phyloP scores from a whole-genome alignment of 2,329 filamentous ascomycete species.

The Fusarium foetens region DNA sequence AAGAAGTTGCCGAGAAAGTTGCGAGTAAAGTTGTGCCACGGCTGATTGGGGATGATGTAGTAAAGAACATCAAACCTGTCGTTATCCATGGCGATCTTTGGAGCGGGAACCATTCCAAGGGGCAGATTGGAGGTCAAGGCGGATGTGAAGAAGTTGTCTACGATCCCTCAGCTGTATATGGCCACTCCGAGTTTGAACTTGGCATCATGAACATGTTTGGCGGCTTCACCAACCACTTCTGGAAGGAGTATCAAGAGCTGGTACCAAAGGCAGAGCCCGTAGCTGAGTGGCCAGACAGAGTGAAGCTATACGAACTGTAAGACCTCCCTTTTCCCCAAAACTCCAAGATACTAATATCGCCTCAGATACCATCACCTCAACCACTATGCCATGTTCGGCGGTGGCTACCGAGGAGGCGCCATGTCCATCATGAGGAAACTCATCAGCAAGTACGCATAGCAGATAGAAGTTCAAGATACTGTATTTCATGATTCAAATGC shows the following conservation, averaged over 20 bases:
- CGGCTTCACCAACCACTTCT: slow-evolving; percentile 78
- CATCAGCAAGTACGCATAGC: slow-evolving; percentile 72
- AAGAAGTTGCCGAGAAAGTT: slow-evolving; percentile 71
- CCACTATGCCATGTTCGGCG: slow-evolving; percentile 86
- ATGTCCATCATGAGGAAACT: slow-evolving; percentile 82
- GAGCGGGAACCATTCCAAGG: slow-evolving; percentile 82
- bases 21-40: slow-evolving; percentile 75
- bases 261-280: slow-evolving; percentile 83
- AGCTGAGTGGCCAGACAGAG: slow-evolving; percentile 85
- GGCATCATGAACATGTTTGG: slow-evolving; percentile 99
- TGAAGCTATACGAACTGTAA: slow-evolving; percentile 83
- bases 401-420: slow-evolving; percentile 79
- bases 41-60: slow-evolving; percentile 74
- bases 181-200: slow-evolving; percentile 88
- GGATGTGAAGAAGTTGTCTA: slow-evolving; percentile 79
- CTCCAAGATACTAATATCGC: background rate
- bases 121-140: slow-evolving; percentile 66
- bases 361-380: slow-evolving; percentile 88
- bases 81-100: slow-evolving; percentile 93
- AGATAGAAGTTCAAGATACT: slow-evolving; percentile 2
- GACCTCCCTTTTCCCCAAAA: slow-evolving; percentile 42
- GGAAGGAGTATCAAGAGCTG: slow-evolving; percentile 78
- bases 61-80: slow-evolving; percentile 76
- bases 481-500: slow-evolving; percentile 25
- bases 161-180: slow-evolving; percentile 84